Evolutionary conservation across 257 asterid genomes (phyloP).

Genomic region (Solanum lycopersicoides): DNA sequence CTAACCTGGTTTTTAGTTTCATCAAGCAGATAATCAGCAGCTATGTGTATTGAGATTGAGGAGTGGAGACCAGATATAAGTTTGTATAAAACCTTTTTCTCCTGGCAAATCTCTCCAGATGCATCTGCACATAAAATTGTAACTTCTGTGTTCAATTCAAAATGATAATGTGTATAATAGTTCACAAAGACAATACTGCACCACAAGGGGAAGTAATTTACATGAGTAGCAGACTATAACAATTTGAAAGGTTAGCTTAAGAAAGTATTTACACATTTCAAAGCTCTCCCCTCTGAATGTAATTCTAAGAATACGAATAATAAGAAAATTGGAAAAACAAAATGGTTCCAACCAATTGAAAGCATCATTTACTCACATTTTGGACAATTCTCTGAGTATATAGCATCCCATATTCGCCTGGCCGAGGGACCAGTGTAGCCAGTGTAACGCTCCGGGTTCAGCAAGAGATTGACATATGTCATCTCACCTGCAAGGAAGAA

Average conservation of each 20-base stretch:
- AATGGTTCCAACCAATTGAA: neutral
- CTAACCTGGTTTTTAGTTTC: conserved; percentile 65
- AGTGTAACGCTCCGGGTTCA: conserved; percentile 91
- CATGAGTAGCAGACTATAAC: neutral
- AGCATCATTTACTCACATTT: conserved; percentile 48
- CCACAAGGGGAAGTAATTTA: neutral
- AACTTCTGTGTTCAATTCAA: neutral
- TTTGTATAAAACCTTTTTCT: conserved; percentile 75
- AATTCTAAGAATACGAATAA: neutral
- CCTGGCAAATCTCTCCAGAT: conserved; percentile 77
- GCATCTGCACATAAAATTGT: conserved; percentile 41
- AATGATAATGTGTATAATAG: neutral
- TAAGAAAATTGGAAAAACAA: neutral
- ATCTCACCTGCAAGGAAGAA: conserved; percentile 57
- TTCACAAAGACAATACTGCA: neutral
- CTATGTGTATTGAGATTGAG: conserved; percentile 85
- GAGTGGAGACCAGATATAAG: conserved; percentile 92
- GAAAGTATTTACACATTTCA: neutral
- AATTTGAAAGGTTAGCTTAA: neutral
- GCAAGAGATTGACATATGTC: conserved; percentile 85
- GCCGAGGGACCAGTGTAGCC: conserved; percentile 95
- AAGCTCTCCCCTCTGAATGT: neutral
- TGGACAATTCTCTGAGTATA: conserved; percentile 87
- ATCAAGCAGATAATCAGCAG: conserved; percentile 76
- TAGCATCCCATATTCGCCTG: conserved; percentile 90